phyloP scores from a whole-genome alignment of 2,329 filamentous ascomycete species.

The Capronia americana region DNA sequence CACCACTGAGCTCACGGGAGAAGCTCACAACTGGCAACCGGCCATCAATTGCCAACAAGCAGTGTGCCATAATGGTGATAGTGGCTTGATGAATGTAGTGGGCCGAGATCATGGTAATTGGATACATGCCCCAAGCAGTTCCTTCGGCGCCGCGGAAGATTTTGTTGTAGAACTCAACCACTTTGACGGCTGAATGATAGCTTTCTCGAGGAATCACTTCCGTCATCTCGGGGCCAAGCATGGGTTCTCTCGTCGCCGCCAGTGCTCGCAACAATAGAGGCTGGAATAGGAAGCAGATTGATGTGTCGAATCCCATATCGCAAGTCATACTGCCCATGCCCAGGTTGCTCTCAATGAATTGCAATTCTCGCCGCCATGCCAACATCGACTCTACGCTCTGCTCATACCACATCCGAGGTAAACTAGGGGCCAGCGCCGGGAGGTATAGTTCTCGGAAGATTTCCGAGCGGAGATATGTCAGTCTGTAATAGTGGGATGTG shows the following conservation, averaged over 20 bases:
- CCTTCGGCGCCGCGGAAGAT: constrained; percentile 43
- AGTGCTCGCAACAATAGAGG: constrained; percentile 42
- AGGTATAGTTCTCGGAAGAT: constrained; percentile 45
- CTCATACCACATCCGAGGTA: constrained; percentile 42
- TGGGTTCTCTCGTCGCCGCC: constrained; percentile 35
- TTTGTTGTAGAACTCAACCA: constrained; percentile 43
- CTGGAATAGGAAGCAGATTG: constrained; percentile 46
- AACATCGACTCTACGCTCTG: constrained; percentile 40
- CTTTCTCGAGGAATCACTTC: constrained; percentile 41
- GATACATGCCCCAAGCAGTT: constrained; percentile 42
- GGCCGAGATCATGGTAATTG: constrained; percentile 44
- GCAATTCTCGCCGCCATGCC: constrained; percentile 39
- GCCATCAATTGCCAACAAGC: constrained; percentile 43
- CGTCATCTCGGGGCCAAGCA: constrained; percentile 29
- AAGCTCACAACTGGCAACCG: constrained; percentile 39
- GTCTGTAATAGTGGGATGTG: constrained; percentile 46
- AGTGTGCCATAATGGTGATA: constrained; percentile 44
- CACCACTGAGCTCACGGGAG: constrained; percentile 34
- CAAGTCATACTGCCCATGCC: constrained; percentile 44
- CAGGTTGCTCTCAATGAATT: constrained; percentile 31
- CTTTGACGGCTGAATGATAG: constrained; percentile 42
- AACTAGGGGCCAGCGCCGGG: constrained; percentile 39
- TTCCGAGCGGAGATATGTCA: constrained; percentile 47
- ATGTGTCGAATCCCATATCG: constrained; percentile 44
- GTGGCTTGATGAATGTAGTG: constrained; percentile 45